A percentile compares a stretch with the other conserved stretches of the same genome.
These are phyloP conservation scores for Lolium rigidum DNA, from an alignment of 176 grass and related monocot genomes.

Conservation along the genomic window DNA sequence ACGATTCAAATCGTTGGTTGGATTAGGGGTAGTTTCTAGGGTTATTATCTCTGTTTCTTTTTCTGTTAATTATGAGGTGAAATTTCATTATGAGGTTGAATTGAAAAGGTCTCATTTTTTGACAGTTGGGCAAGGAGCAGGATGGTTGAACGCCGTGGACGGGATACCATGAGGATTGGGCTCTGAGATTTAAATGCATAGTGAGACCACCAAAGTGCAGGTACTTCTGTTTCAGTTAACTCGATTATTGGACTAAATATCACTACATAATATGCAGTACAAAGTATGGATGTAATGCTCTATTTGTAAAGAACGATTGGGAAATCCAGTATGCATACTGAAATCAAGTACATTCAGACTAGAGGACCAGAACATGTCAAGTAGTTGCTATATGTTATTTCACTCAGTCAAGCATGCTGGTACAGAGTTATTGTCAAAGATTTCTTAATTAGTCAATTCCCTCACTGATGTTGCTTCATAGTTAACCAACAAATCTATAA, in stretches of 20 bases:
- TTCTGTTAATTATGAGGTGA: too few relatives aligned
- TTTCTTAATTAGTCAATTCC: conserved; percentile 10
- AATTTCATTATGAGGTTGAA: too few relatives aligned
- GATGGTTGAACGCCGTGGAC: too few relatives aligned
- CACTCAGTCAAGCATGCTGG: background rate
- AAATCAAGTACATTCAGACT: conserved; percentile 17
- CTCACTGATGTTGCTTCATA: conserved; percentile 22
- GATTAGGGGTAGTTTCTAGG: too few relatives aligned
- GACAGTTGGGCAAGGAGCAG: too few relatives aligned
- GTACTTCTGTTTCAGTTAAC: background rate
- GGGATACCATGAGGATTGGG: too few relatives aligned
- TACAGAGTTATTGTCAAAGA: conserved; percentile 1
- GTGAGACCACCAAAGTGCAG: background rate
- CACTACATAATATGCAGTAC: background rate
- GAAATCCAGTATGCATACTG: background rate
- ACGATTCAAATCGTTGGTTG: too few relatives aligned
- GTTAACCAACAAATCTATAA: conserved; percentile 1
- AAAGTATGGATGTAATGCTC: background rate
- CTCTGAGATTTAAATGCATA: conserved; percentile 41
- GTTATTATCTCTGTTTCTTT: too few relatives aligned
- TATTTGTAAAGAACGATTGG: background rate
- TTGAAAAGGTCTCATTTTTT: too few relatives aligned
- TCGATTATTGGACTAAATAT: background rate
- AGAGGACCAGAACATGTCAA: background rate
- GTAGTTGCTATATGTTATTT: conserved; percentile 10